A percentile compares a stretch with the other conserved stretches of the same genome.
Evolutionary conservation across 257 asterid species (phyloP).

Genomic region (Solanum chilense): DNA sequence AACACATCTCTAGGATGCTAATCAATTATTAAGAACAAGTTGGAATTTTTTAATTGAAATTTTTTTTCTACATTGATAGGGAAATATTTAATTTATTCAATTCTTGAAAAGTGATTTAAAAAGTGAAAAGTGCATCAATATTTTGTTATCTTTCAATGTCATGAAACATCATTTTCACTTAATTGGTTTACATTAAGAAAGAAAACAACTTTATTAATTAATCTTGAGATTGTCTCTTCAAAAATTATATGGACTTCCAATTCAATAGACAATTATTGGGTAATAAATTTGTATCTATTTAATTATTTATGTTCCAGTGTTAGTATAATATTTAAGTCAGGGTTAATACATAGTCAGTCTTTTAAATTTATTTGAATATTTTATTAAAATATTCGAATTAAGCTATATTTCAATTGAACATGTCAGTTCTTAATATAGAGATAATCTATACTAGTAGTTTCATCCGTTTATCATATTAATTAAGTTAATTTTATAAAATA

Average conservation of each 20-base stretch:
- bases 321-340: not conserved
- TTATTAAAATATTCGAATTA: not conserved
- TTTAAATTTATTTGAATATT: not conserved
- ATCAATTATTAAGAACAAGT: not conserved
- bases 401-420: not conserved
- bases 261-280: not conserved
- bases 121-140: not conserved
- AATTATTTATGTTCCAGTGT: not conserved
- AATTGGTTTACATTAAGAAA: not conserved
- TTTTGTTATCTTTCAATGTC: not conserved
- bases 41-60: not conserved
- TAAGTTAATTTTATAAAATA: not conserved
- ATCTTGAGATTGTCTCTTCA: not conserved
- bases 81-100: not conserved
- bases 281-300: not conserved
- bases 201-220: not conserved
- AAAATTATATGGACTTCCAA: not conserved
- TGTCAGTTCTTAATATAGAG: fast-evolving
- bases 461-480: not conserved
- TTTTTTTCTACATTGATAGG: not conserved
- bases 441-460: not conserved
- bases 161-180: not conserved
- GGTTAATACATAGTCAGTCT: not conserved
- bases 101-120: not conserved
- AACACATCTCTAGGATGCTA: not conserved